These are phyloP conservation scores for Candida manassasensis DNA, from an alignment of 805 yeast species.

Conservation along the genomic window DNA sequence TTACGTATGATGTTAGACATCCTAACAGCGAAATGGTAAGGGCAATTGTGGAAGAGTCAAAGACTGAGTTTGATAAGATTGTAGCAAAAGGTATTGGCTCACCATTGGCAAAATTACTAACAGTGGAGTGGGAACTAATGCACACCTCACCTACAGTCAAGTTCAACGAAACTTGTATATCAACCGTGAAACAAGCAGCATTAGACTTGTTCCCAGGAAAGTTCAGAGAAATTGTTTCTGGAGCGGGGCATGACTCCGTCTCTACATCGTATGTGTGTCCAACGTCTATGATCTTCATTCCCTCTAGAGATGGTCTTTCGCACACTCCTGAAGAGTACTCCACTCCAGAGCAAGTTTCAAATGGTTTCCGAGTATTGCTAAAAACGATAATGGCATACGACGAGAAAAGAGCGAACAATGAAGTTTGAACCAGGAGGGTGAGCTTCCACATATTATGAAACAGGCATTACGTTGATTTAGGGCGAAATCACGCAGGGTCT, in stretches of 20 bases:
- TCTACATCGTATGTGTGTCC: constrained; percentile 53
- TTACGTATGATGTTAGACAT: constrained; percentile 61
- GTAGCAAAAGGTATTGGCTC: constrained; percentile 18
- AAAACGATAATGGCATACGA: constrained; percentile 39
- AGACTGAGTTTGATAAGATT: constrained; percentile 32
- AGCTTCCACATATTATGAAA: too few species aligned
- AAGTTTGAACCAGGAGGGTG: constrained; percentile 1
- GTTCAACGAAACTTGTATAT: constrained; percentile 49
- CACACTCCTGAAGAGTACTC: constrained; percentile 67
- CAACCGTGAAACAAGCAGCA: constrained; percentile 51
- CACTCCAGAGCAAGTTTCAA: constrained; percentile 58
- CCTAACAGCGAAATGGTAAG: constrained; percentile 39
- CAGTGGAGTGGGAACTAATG: constrained; percentile 39
- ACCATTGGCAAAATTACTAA: constrained; percentile 24
- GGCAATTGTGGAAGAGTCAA: constrained; percentile 34
- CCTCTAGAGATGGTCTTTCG: constrained; percentile 60
- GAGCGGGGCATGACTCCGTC: constrained; percentile 76
- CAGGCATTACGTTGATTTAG: too few species aligned
- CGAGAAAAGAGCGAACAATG: constrained; percentile 10
- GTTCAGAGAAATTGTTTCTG: constrained; percentile 49
- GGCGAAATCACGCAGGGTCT: too few species aligned
- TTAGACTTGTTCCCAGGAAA: constrained; percentile 38
- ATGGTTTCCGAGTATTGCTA: constrained; percentile 53
- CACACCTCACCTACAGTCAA: constrained; percentile 53
- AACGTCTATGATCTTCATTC: constrained; percentile 71